Conservation (phyloP, 768 basidiomycete genomes). For the Leucocoprinus leucothites region DNA sequence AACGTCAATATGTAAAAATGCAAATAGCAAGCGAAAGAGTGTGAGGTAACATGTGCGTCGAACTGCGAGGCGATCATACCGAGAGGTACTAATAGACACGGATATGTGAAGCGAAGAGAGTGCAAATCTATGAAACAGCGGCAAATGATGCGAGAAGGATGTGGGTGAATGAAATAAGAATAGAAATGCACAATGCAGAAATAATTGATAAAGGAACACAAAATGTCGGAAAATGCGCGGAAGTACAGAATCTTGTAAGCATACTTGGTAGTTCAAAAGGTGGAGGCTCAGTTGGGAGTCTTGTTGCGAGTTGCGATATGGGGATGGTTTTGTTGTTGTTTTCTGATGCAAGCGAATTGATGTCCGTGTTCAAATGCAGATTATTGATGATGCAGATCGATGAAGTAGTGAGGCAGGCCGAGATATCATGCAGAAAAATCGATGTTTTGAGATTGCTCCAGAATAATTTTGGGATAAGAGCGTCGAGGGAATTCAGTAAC, state of each 20-base stretch:
- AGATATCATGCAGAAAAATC: constrained; percentile 12
- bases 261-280: constrained; percentile 8
- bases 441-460: constrained; percentile 12
- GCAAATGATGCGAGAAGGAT: constrained; percentile 4
- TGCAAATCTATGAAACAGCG: constrained; percentile 9
- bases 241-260: constrained; percentile 4
- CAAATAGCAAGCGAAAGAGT: constrained; percentile 9
- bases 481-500: constrained; percentile 27
- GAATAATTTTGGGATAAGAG: not conserved
- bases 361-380: constrained; percentile 13
- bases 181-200: constrained; percentile 12
- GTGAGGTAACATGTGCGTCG: not conserved
- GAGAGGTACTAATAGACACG: not conserved
- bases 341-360: constrained; percentile 7
- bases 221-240: constrained; percentile 9
- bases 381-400: constrained; percentile 12
- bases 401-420: constrained; percentile 8
- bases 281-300: not conserved
- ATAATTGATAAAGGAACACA: constrained; percentile 10
- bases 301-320: not conserved
- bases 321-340: not conserved
- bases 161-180: constrained; percentile 10
- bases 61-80: not conserved
- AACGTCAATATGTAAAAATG: constrained; percentile 7
- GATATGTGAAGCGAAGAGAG: constrained; percentile 2